phyloP scores from a whole-genome alignment of 1,284 basidiomycete genomes.

The Mycosarcoma mackinlayi region DNA sequence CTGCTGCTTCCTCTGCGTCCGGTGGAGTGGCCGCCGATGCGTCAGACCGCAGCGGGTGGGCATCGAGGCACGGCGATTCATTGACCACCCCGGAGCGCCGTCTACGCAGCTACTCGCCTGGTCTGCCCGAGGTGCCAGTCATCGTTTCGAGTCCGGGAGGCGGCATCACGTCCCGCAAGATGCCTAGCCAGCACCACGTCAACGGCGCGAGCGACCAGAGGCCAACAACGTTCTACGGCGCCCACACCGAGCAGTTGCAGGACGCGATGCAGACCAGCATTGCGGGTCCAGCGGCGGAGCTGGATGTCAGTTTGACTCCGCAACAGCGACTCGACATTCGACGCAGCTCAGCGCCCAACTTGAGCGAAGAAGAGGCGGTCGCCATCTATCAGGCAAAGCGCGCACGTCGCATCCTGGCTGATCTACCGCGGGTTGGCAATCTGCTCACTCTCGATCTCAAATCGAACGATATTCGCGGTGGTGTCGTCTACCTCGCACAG shows the following conservation, averaged over 20 bases:
- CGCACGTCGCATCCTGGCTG: constrained; percentile 69
- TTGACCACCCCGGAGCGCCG: constrained; percentile 21
- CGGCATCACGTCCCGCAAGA: constrained; percentile 54
- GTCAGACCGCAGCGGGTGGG: constrained; percentile 19
- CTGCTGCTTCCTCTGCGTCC: background rate
- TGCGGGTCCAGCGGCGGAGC: constrained; percentile 24
- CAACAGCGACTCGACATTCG: constrained; percentile 36
- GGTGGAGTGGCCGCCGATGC: background rate
- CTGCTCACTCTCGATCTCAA: constrained; percentile 89
- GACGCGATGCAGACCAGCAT: constrained; percentile 48
- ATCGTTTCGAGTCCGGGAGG: constrained; percentile 59
- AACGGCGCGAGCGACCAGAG: constrained; percentile 6
- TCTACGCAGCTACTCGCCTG: constrained; percentile 53
- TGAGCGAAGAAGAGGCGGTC: constrained; percentile 53
- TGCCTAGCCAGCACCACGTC: constrained; percentile 29
- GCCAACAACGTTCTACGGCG: constrained; percentile 33
- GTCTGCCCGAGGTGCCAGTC: constrained; percentile 54
- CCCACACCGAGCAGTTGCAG: constrained; percentile 44
- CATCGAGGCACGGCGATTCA: constrained; percentile 9
- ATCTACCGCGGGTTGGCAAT: constrained; percentile 83
- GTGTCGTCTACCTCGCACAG: constrained; percentile 89
- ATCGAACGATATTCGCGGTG: constrained; percentile 84
- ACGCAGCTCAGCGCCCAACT: constrained; percentile 13
- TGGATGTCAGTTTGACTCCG: constrained; percentile 35
- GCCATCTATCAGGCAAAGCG: constrained; percentile 53